Conservation (phyloP, 768 basidiomycete genomes). For the Tylopilus rubrobrunneus region DNA sequence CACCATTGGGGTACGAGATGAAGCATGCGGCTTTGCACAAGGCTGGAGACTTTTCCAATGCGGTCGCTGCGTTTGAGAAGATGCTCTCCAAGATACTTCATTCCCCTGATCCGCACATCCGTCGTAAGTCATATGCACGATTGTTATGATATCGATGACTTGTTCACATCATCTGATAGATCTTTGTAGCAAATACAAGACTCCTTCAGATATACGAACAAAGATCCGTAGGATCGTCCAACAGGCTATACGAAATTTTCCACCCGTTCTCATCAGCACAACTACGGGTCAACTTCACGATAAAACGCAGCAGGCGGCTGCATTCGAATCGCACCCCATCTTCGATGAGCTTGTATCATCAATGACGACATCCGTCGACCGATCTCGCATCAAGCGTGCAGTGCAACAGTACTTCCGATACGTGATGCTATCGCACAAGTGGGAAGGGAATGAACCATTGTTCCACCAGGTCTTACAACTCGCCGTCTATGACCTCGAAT, state of each 20-base stretch:
- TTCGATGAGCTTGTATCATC: neutral
- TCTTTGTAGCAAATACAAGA: too few relatives aligned
- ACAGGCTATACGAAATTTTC: neutral
- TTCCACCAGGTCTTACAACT: neutral
- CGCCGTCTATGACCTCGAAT: neutral
- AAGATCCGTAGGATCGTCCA: neutral
- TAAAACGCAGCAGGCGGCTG: neutral
- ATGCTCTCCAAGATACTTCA: neutral
- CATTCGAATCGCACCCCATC: neutral
- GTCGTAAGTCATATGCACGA: too few relatives aligned
- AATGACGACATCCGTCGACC: neutral
- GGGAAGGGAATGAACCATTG: neutral
- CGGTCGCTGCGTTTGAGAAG: neutral
- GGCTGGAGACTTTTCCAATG: neutral
- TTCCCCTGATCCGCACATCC: too few relatives aligned
- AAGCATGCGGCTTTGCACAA: neutral
- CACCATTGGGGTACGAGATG: neutral
- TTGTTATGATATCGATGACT: too few relatives aligned
- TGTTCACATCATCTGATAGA: too few relatives aligned
- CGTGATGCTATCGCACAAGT: neutral
- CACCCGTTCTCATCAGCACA: neutral
- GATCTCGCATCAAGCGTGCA: neutral
- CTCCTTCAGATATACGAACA: neutral
- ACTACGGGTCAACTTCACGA: neutral
- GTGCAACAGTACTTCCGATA: neutral